Percentiles rank a stretch among this genome's conserved stretches.
Evolutionary conservation across 495 filamentous ascomycete genomes (phyloP).

Genomic region (Jackrogersella minutella): DNA sequence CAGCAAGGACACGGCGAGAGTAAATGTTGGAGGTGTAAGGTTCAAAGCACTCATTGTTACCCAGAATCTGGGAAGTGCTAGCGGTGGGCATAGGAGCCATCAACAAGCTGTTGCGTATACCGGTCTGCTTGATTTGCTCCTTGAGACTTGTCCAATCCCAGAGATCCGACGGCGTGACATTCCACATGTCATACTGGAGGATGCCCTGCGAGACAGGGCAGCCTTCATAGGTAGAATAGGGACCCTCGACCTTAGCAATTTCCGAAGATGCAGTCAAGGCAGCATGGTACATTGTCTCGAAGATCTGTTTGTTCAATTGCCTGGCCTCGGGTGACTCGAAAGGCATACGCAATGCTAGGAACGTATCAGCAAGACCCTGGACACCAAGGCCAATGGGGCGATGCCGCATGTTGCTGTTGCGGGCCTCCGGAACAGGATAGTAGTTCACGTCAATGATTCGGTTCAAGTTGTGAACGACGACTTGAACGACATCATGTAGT

Average conservation of each 20-base stretch:
- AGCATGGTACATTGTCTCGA: slow-evolving; percentile 99
- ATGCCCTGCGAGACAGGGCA: slow-evolving; percentile 95
- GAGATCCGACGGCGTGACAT: slow-evolving; percentile 86
- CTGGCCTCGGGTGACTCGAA: slow-evolving; percentile 95
- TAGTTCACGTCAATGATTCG: slow-evolving; percentile 97
- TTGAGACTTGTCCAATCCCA: slow-evolving; percentile 97
- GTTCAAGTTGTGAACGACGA: slow-evolving; percentile 92
- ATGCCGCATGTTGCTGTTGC: slow-evolving; percentile 93
- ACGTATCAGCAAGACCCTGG: slow-evolving; percentile 97
- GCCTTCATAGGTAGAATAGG: slow-evolving; percentile 90
- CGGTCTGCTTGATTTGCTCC: slow-evolving; percentile 86
- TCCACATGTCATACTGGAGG: slow-evolving; percentile 99
- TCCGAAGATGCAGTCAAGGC: slow-evolving; percentile 89
- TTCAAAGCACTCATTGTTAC: slow-evolving; percentile 99
- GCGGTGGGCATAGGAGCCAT: slow-evolving; percentile 98
- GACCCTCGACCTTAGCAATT: slow-evolving; percentile 79
- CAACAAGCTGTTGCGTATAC: slow-evolving; percentile 92
- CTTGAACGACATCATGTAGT: slow-evolving; percentile 89
- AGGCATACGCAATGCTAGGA: slow-evolving; percentile 94
- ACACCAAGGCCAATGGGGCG: slow-evolving; percentile 95
- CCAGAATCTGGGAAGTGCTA: slow-evolving; percentile 93
- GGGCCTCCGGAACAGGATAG: slow-evolving; percentile 94
- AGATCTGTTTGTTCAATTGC: slow-evolving; percentile 96
- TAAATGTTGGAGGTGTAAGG: slow-evolving; percentile 99
- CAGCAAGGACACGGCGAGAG: slow-evolving; percentile 95